Base-by-base conservation (phyloP, 768 basidiomycete species). In the Hemileccinum impolitum region DNA sequence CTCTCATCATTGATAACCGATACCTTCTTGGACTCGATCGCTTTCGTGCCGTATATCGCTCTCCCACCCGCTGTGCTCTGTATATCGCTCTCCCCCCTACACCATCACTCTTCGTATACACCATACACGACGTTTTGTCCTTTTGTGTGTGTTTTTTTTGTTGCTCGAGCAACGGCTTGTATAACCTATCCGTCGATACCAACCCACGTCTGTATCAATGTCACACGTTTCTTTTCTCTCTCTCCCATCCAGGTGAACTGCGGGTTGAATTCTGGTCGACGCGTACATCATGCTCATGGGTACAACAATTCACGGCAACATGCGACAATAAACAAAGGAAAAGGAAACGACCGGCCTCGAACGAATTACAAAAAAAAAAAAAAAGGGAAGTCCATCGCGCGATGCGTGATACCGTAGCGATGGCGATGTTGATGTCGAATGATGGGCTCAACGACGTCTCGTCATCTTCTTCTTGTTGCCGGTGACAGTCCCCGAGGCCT, bases 401-500 rank as follows among this genome's bases (percentile, higher is more conserved):
- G 28, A 30, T 30, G 11, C 28, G 28, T 23, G 23, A 23, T 23
- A 23, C 23, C n/a, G n/a, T n/a, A n/a, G n/a, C n/a, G n/a, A 9
- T 30, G 28, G 7, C 28, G 9, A 30, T 30, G 28, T 30, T 8
- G 28, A 30, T 30, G 28, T 23, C 28, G 28, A 30, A 30, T n/a
- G n/a, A 12, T 30, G 28, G 28, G 43, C 32, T 53, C 48, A 65
- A 48, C 67, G 67, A 45, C 67, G 62, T 25, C 48, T 69, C 21
- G 51, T 2, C 13, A 32, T 19, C 34, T 51, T 68, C 45, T 58
- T 66, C 53, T 60, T 66, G 48, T 41, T 47, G 15, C 30, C 45
- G 15, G 38, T 23, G 7, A 19, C 39, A 35, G 47, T 45, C 4
- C 5, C 50, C 23, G 45, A 11, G 0, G 37, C 41, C 50, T 54